Evolutionary conservation across 2,329 filamentous ascomycete genomes (phyloP), one percentile per base, ranked within the genome.

Genomic region (Cladophialophora chaetospira): DNA sequence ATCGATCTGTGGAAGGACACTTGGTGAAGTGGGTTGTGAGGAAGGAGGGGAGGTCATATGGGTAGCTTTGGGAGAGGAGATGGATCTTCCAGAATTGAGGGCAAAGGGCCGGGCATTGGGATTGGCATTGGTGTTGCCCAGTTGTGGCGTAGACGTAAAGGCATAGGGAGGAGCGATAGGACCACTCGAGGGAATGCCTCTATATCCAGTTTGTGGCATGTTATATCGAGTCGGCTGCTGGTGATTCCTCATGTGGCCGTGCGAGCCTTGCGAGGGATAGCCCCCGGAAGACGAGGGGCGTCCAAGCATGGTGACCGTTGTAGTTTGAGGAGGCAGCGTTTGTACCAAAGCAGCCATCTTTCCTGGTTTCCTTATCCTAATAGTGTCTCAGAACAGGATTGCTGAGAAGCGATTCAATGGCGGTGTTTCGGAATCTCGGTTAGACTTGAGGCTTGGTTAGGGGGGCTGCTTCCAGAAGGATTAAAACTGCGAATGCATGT

Each of bases 281-380:
- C 82, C 82, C 68, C 80, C 82, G 54, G 82, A 82, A 38, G 84
- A 80, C 59, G 88, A 87, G 61, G 87, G 84, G 71, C 87, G 84
- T 67, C 86, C 82, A 73, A 91, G 88, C 68, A 92, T 85, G 82
- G 91, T 88, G 63, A 86, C 86, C 68, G 86, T 81, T 65, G 88
- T 86, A 69, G 86, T 85, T 75, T 90, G 87, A 76, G 89, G 87
- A 68, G 88, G 84, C 71, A 88, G 89, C 61, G 87, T 85, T 77
- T 93, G 89, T 70, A 92, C 87, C 79, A 93, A 81, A 74, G 89
- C 88, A 79, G 89, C 89, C 89, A 94, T 93, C 73, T 72, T 87
- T 79, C n/a, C 70, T 15, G 23, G 21, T 70, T 65, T 47, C 38
- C 33, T 9, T 46, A 42, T 53, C 15, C n/a, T n/a, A 25, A 17